Evolutionary conservation across 2,329 filamentous ascomycete genomes (phyloP), one percentile per base, ranked within the genome.

Genomic region (Diaporthe sp.): DNA sequence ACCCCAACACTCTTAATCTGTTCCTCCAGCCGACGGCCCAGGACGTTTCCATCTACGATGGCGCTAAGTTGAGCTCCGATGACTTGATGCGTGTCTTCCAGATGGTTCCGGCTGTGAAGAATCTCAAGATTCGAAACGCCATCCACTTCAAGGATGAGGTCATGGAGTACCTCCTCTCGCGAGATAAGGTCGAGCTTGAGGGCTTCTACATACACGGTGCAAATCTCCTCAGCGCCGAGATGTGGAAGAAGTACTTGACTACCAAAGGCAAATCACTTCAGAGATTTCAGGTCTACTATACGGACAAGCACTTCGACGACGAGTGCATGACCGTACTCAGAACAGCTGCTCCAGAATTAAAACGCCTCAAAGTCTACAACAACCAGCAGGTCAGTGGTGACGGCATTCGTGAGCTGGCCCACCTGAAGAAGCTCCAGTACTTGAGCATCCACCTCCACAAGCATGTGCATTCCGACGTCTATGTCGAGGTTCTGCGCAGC

Each of bases 121-220:
- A 89, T 58, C 88, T 98, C 74, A 94, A 95, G 78, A 86, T 98
- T 15, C 92, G 94, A 67, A 96, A 96, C 80, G 95, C 93, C n/a
- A 94, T 97, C 68, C 96, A 98, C 81, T 93, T 98, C 87, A 98
- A 98, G 83, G 94, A 98, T 80, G 88, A 88, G 53, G 94, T 95
- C 57, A 89, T 98, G 83, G 91, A 95, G 71, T 98, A 96, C 82
- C 90, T 98, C 80, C 87, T 94, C 28, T 92, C 92, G 73, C 94
- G 94, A 65, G 89, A 94, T 69, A 89, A 94, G 68, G 89, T 91
- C 68, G 84, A 89, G 12, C 87, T 98, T n/a, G 90, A 92, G 76
- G 89, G 91, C 74, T 87, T 98, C 58, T 94, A 95, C 77, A 88
- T 98, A 0, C 93, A 97, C 77, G 94, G 95, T 15, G 92, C 95